Base-by-base conservation (phyloP, 768 basidiomycete genomes). In the Collybiopsis confluens region DNA sequence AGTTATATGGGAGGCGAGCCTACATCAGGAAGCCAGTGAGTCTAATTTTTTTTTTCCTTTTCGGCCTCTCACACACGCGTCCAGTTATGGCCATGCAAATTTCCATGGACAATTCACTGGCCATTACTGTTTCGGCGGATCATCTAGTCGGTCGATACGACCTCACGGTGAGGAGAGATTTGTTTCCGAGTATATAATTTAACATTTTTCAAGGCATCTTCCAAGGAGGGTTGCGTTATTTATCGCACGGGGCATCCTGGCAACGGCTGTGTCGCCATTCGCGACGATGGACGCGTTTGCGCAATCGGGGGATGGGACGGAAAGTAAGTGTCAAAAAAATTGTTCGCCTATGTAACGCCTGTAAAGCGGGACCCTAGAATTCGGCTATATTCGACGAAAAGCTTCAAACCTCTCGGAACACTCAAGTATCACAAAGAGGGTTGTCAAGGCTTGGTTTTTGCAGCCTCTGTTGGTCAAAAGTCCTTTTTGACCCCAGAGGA, bases 291-390 rank as follows among this genome's bases (percentile, higher is more conserved):
- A 0, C 78, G 79, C 20, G 81, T 98, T 0, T 88, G 93, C 60
- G 94, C 93, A 0, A 73, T 94, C 2, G 95, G 88, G 2, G 92
- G 94, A 0, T 98, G 96, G 96, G 94, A 98, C 57, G 94, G 96
- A 33, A 82, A 77, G 95, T 94, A 59, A 61, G 88, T 70, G 40
- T 13, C 15, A 21, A 42, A 54, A 26, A 27, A 38, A n/a, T 13
- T 36, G n/a, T 56, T n/a, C 41, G 41, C 35, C 8, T 16, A 23
- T 46, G 18, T 21, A 52, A 43, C n/a, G 40, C 52, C 2, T 33
- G 36, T n/a, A n/a, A 42, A 35, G 35, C 41, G 21, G 27, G 4
- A 15, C 35, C 1, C 24, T 62, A 97, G 92, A 54, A 75, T 95
- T 16, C 83, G 92, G 0, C 71, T 98, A 7, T 93, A 88, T 68